These are phyloP conservation scores for Pythium rhizo-oryzae DNA, from an alignment of 352 stramenopile genomes.

Conservation along the genomic window DNA sequence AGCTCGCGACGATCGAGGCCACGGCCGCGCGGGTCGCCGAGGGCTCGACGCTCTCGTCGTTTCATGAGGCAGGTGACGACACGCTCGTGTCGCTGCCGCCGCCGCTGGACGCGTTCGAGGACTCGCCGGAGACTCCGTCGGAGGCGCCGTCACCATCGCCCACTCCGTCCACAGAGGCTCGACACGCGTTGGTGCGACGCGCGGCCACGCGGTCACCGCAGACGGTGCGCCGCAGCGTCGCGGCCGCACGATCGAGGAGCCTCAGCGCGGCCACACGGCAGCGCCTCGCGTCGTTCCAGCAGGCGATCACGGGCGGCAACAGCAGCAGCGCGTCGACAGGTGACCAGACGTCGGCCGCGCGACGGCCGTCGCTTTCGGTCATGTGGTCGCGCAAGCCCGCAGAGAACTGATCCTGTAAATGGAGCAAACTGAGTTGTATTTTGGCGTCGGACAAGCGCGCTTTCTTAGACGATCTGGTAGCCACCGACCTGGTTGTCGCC, in stretches of 20 bases:
- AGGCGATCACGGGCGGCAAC: not conserved
- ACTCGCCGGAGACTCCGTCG: not conserved
- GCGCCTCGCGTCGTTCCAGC: conserved; percentile 5
- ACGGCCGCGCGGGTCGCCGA: not conserved
- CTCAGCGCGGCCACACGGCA: not conserved
- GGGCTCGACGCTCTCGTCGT: not conserved
- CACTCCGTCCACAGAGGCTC: not conserved
- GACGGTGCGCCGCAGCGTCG: not conserved
- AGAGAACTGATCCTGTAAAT: too few relatives aligned
- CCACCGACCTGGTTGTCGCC: conserved; percentile 1
- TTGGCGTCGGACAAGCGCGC: not conserved
- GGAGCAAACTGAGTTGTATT: not conserved
- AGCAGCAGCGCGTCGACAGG: not conserved
- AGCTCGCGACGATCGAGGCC: conserved; percentile 9
- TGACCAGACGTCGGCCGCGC: not conserved
- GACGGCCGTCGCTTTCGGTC: conserved; percentile 10
- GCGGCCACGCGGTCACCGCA: conserved; percentile 1
- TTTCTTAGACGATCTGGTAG: conserved; percentile 8
- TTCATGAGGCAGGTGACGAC: conserved; percentile 8
- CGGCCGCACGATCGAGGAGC: conserved; percentile 4
- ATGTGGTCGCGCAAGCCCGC: conserved; percentile 1
- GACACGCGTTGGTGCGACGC: not conserved
- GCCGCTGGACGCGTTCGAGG: not conserved
- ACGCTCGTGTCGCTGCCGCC: not conserved
- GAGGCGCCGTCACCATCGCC: too few relatives aligned